Percentiles rank a stretch among this genome's conserved stretches.
Evolutionary conservation across 2,329 filamentous ascomycete genomes (phyloP).

Genomic region (Aspergillus ruber): DNA sequence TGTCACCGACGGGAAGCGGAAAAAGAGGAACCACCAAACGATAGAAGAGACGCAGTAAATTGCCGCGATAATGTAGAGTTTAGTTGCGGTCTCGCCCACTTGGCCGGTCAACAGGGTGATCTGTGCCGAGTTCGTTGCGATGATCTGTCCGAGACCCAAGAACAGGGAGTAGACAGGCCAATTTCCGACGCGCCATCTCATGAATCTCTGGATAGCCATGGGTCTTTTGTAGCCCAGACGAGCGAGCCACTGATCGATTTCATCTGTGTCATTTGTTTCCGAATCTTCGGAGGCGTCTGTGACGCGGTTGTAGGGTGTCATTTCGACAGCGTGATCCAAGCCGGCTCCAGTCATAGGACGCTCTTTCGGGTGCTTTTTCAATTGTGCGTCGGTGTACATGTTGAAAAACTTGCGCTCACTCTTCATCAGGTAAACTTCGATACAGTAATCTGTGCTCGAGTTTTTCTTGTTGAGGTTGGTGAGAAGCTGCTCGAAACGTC

Average conservation of each 20-base stretch:
- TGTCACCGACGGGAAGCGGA: conserved; percentile 51
- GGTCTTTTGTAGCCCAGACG: conserved; percentile 52
- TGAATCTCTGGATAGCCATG: conserved; percentile 48
- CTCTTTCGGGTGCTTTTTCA: conserved; percentile 42
- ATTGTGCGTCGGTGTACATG: conserved; percentile 52
- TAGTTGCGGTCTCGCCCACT: conserved; percentile 52
- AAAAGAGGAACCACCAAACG: conserved; percentile 59
- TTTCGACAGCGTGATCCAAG: conserved; percentile 6
- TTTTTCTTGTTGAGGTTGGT: conserved; percentile 51
- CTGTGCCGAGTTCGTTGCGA: conserved; percentile 62
- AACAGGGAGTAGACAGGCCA: conserved; percentile 60
- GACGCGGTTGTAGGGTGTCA: too few relatives aligned
- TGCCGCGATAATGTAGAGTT: conserved; percentile 55
- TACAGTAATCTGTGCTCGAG: conserved; percentile 54
- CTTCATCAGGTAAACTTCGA: conserved; percentile 58
- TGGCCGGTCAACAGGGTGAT: conserved; percentile 60
- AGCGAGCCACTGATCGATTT: conserved; percentile 51
- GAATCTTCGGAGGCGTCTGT: conserved; percentile 35
- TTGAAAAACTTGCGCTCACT: conserved; percentile 63
- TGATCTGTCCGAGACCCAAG: conserved; percentile 57
- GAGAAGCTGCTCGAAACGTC: conserved; percentile 52
- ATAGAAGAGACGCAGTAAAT: conserved; percentile 55
- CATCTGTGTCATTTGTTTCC: conserved; percentile 27
- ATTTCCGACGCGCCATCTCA: conserved; percentile 54
- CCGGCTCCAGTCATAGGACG: conserved; percentile 30